Base-by-base conservation (phyloP, 306 rosid genomes). In the Datisca glomerata region DNA sequence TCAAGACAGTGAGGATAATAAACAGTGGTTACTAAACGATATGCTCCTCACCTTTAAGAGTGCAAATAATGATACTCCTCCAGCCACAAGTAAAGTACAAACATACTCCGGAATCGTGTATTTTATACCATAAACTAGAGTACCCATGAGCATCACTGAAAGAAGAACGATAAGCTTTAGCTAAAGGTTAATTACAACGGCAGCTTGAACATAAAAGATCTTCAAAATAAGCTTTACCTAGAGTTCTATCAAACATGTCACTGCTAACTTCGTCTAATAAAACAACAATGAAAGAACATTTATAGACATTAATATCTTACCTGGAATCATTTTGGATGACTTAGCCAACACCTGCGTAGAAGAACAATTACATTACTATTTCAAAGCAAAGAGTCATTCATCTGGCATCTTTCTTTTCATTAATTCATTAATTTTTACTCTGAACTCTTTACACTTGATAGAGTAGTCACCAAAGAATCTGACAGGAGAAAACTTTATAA, bases 241-340 rank as follows among this genome's bases (percentile, higher is more conserved):
- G 3, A 31, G 36, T n/a, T n/a, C n/a, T n/a, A n/a, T n/a, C n/a
- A n/a, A n/a, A n/a, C n/a, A n/a, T n/a, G n/a, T n/a, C n/a, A 31
- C 36, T 31, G 13, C n/a, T 31, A 31, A 11, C 36, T 8, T 31
- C 9, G 36, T 31, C n/a, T 8, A 31, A 31, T 31, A 12, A 31
- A 2, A 31, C 7, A 31, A 31, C 9, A 11, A 31, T 8, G n/a
- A 31, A 31, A 25, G 31, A 3, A n/a, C n/a, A n/a, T n/a, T n/a
- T n/a, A n/a, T n/a, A n/a, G n/a, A n/a, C n/a, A n/a, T n/a, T n/a
- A n/a, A n/a, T 12, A 40, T 56, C 94, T 60, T 23, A 83, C 98
- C 98, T 73, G 98, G 98, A 65, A 89, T 89, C 98, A 84, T 89
- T 70, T 89, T 89, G 6, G 98, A 89, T 12, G 98, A 84, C 70